Percentiles rank a stretch among this genome's conserved stretches.
phyloP scores from a whole-genome alignment of 1,139 yeast species.

The Arxiozyma slooffiae region DNA sequence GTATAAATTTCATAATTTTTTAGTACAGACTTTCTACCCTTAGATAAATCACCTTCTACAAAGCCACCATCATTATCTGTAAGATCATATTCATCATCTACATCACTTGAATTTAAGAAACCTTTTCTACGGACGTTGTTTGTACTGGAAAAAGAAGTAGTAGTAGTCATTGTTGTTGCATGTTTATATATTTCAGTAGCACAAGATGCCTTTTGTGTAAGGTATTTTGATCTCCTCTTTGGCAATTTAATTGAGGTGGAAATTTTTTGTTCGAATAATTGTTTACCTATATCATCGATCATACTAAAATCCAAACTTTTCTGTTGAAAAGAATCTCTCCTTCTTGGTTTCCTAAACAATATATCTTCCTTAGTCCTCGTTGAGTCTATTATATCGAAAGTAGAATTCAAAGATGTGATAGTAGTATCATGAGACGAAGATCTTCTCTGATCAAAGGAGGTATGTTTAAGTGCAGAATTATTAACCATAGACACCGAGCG shows the following conservation, averaged over 20 bases:
- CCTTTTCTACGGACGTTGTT: not conserved
- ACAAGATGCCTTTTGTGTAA: constrained; percentile 31
- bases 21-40: not conserved
- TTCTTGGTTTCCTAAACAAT: constrained; percentile 25
- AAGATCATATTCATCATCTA: not conserved
- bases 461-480: not conserved
- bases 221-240: constrained; percentile 31
- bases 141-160: constrained; percentile 1
- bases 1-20: constrained; percentile 19
- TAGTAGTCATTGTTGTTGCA: not conserved
- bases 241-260: constrained; percentile 28
- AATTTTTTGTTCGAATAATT: constrained; percentile 29
- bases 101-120: constrained; percentile 6
- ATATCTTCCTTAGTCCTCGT: constrained; percentile 27
- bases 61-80: not conserved
- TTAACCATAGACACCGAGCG: not conserved
- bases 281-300: constrained; percentile 39
- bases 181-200: constrained; percentile 22
- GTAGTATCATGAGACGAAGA: constrained; percentile 1
- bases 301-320: constrained; percentile 35
- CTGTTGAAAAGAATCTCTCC: constrained; percentile 13
- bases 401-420: constrained; percentile 7
- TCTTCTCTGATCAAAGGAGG: constrained; percentile 1
- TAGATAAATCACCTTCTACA: not conserved
- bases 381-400: constrained; percentile 26